Evolutionary conservation across 768 basidiomycete species (phyloP).

Genomic region (Pluteus cervinus): DNA sequence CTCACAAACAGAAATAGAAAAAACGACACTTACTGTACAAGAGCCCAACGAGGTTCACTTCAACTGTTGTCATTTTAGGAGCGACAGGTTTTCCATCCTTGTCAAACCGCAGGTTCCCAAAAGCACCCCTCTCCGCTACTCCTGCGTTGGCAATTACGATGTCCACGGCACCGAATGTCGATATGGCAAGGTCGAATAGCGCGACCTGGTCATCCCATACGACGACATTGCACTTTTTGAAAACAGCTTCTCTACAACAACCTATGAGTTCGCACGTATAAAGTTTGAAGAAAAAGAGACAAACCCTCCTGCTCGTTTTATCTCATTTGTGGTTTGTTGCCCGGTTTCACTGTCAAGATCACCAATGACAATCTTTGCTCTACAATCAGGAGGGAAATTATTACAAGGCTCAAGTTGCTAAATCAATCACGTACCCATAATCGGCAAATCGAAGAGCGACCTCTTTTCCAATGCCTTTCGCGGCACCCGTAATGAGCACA

Average conservation of each 20-base stretch:
- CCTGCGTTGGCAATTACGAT: constrained; percentile 55
- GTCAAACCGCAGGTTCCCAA: constrained; percentile 23
- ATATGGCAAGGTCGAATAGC: constrained; percentile 43
- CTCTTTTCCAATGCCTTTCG: constrained; percentile 49
- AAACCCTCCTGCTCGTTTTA: constrained; percentile 38
- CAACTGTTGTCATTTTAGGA: constrained; percentile 37
- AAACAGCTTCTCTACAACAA: constrained; percentile 31
- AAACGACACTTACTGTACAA: constrained; percentile 36
- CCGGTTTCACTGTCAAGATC: constrained; percentile 39
- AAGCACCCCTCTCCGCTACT: constrained; percentile 28
- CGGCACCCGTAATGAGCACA: constrained; percentile 48
- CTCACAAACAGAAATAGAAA: background rate
- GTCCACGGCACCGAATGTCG: constrained; percentile 43
- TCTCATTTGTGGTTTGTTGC: constrained; percentile 32
- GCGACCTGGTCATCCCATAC: constrained; percentile 48
- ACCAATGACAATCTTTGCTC: constrained; percentile 50
- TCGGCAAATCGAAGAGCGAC: constrained; percentile 45
- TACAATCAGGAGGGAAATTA: constrained; percentile 13
- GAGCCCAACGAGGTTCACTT: constrained; percentile 43
- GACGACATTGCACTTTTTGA: constrained; percentile 42
- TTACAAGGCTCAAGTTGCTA: background rate
- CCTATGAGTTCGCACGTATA: constrained; percentile 1
- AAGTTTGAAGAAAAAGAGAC: constrained; percentile 8
- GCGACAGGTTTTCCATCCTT: constrained; percentile 37
- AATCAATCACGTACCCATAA: constrained; percentile 32